Evolutionary conservation across 2,329 filamentous ascomycete genomes (phyloP).

Genomic region (Aspergillus fijiensis): DNA sequence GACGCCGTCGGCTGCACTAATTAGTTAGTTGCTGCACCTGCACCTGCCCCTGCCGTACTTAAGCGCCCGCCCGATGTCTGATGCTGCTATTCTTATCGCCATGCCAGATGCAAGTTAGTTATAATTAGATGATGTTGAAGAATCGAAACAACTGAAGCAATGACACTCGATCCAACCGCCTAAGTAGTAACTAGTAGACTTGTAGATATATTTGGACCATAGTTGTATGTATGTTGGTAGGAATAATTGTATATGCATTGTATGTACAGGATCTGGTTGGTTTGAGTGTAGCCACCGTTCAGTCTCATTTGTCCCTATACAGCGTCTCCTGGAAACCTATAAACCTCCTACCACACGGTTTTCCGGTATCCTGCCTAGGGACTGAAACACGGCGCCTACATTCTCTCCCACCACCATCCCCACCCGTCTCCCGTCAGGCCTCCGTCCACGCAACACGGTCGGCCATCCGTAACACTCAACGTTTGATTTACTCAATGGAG

Average conservation of each 20-base stretch:
- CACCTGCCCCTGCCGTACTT: not conserved
- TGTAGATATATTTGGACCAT: too few species aligned
- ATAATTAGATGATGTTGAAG: not conserved
- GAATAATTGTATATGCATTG: not conserved
- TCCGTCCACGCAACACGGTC: not conserved
- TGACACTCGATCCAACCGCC: not conserved
- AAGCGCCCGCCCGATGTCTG: slow-evolving; percentile 1
- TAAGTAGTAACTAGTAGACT: too few species aligned
- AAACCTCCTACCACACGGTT: not conserved
- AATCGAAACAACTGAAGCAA: too few species aligned
- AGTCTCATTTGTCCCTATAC: not conserved
- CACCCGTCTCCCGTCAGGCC: slow-evolving; percentile 4
- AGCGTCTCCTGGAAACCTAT: slow-evolving; percentile 1
- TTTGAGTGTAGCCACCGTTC: too few species aligned
- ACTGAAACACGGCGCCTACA: slow-evolving; percentile 25
- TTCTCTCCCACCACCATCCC: not conserved
- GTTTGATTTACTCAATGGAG: slow-evolving; percentile 23
- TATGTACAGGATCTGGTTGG: not conserved
- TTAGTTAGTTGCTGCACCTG: not conserved
- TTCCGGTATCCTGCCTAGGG: slow-evolving; percentile 11
- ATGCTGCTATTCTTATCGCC: slow-evolving; percentile 4
- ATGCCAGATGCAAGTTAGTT: not conserved
- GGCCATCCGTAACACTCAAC: not conserved
- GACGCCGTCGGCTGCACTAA: not conserved
- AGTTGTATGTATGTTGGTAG: too few species aligned